Percentiles rank a stretch among this genome's conserved stretches.
These are phyloP conservation scores for Mucor saturninus DNA, from an alignment of 371 early-diverging fungal species.

Conservation along the genomic window DNA sequence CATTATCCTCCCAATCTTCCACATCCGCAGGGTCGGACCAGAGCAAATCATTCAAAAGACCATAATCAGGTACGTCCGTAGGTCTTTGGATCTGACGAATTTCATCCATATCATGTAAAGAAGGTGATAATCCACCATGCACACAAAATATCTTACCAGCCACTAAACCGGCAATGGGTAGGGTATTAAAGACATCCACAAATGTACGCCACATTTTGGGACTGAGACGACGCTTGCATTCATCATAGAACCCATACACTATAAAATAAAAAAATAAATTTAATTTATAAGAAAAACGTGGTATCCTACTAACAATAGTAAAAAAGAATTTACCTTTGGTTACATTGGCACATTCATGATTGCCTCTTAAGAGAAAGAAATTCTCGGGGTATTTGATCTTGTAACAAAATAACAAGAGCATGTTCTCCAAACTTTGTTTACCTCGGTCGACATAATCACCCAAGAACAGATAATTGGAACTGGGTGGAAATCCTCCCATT, in stretches of 20 bases:
- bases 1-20: constrained; percentile 95
- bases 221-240: constrained; percentile 96
- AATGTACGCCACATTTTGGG: constrained; percentile 97
- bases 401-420: constrained; percentile 90
- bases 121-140: constrained; percentile 91
- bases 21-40: constrained; percentile 89
- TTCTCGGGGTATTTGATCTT: constrained; percentile 97
- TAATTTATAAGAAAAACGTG: constrained; percentile 94
- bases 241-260: constrained; percentile 99
- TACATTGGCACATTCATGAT: constrained; percentile 98
- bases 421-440: constrained; percentile 93
- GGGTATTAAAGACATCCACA: constrained; percentile 97
- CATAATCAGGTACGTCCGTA: constrained; percentile 97
- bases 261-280: constrained; percentile 17
- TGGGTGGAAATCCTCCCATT: constrained; percentile 90
- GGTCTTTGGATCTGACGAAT: constrained; percentile 91
- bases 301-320: constrained; percentile 97
- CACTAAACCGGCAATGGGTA: constrained; percentile 96
- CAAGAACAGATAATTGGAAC: constrained; percentile 88
- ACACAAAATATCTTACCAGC: constrained; percentile 98
- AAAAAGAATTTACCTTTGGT: constrained; percentile 85
- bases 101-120: constrained; percentile 87
- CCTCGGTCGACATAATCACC: constrained; percentile 98
- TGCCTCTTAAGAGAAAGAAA: constrained; percentile 95
- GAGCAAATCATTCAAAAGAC: constrained; percentile 79